Base-by-base conservation (phyloP, 2,329 filamentous ascomycete species). In the Phialocephala sp. region DNA sequence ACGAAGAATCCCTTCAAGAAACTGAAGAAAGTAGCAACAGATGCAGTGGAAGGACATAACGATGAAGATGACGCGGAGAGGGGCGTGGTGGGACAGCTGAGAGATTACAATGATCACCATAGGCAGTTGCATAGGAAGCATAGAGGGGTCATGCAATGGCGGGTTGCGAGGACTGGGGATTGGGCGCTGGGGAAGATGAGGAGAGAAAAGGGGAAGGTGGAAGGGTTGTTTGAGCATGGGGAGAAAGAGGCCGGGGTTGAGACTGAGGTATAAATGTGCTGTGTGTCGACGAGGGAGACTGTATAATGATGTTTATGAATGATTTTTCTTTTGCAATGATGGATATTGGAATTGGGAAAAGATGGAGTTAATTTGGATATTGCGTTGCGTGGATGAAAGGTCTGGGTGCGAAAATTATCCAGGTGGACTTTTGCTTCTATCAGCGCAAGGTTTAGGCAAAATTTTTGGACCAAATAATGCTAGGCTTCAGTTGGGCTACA, bases 101-200 rank as follows among this genome's bases (percentile, higher is more conserved):
- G 82, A 64, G 88, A 90, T 66, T 91, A 88, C 74, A 86, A 84
- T 73, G 80, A 82, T 64, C 80, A 88, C 70, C 80, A 83, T 68
- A 85, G 84, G 76, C 82, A 85, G 66, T 77, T 90, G 68, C 88
- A 91, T 76, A 80, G 89, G 58, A 84, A 85, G 73, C 88, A 93
- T 72, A 79, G 88, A 24, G 90, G 90, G 0, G 74, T 90, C 47
- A 93, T 93, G 90, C 90, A 93, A 78, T 93, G 89, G 77, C 80
- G 66, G 81, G 84, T 70, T 78, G 84, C 82, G 22, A 80, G 80
- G 75, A 87, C 77, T 62, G 77, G 80, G 65, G 85, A 88, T 72
- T 85, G 84, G 76, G 81, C 89, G 65, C 85, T 87, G 72, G 84
- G 87, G 45, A 86, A 87, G 63, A 82, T 87, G 1, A 81, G 83